These are phyloP conservation scores for Eucalyptus coolabah DNA, from an alignment of 345 rosid genomes.

Conservation along the genomic window DNA sequence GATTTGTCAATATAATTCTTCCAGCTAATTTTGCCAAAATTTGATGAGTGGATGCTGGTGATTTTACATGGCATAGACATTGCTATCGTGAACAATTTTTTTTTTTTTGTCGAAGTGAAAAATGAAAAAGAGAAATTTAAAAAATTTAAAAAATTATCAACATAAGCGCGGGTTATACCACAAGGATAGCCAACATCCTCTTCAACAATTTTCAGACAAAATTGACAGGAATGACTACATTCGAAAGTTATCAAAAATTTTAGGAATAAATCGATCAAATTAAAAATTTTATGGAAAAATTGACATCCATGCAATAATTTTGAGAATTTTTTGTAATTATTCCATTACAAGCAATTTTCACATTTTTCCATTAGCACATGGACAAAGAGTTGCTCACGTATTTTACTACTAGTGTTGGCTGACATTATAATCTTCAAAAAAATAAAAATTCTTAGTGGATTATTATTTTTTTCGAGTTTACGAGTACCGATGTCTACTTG, in stretches of 20 bases:
- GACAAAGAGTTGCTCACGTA: background rate
- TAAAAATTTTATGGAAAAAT: accelerated
- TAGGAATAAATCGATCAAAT: background rate
- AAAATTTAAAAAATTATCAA: no score
- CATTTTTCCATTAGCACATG: background rate
- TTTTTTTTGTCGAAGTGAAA: no score
- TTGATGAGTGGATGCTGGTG: accelerated
- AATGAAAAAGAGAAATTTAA: no score
- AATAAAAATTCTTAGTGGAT: background rate
- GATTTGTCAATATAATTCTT: no score
- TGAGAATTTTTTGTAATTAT: background rate
- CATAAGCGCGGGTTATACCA: accelerated
- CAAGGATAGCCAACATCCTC: background rate
- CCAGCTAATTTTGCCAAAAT: no score
- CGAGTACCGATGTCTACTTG: background rate
- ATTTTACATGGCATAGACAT: no score
- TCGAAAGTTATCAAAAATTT: accelerated
- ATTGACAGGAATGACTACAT: accelerated
- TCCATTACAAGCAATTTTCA: background rate
- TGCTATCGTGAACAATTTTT: no score
- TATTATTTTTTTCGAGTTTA: background rate
- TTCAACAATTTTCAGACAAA: accelerated
- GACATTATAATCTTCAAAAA: background rate
- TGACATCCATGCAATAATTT: background rate
- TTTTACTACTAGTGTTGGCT: background rate